These are phyloP conservation scores for Fremontodendron californicum DNA, from an alignment of 345 rosid genomes.

Conservation along the genomic window DNA sequence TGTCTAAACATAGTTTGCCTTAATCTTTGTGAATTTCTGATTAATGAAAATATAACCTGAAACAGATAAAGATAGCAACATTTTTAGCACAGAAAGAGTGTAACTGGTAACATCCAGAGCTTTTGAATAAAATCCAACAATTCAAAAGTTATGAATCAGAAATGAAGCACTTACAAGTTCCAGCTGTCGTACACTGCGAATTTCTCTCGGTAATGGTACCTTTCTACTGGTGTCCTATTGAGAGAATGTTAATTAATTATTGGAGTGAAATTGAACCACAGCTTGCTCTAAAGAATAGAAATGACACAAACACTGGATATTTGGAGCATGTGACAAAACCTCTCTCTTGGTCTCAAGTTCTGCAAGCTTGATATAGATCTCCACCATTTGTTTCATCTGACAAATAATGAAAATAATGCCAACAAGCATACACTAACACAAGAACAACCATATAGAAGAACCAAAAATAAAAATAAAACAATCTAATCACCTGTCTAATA, in stretches of 20 bases:
- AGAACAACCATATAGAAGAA: background rate
- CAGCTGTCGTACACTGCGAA: conserved; percentile 69
- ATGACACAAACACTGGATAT: background rate
- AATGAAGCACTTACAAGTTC: conserved; percentile 66
- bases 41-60: background rate
- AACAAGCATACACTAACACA: background rate
- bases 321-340: conserved; percentile 40
- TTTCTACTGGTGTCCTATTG: conserved; percentile 70
- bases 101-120: background rate
- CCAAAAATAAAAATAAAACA: background rate
- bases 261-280: conserved; percentile 10
- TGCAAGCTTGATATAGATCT: conserved; percentile 90
- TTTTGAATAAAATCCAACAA: background rate
- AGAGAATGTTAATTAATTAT: conserved; percentile 18
- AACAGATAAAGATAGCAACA: background rate
- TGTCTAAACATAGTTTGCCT: background rate
- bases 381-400: conserved; percentile 95
- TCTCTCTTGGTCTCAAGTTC: conserved; percentile 94
- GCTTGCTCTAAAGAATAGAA: background rate
- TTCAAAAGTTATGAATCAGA: background rate
- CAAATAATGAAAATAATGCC: conserved; percentile 12
- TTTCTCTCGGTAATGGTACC: conserved; percentile 75
- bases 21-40: background rate
- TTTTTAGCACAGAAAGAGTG: background rate
- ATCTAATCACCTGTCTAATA: conserved; percentile 59